Evolutionary conservation across 1,139 yeast species (phyloP).

Genomic region (Candida pseudoviswanathii): DNA sequence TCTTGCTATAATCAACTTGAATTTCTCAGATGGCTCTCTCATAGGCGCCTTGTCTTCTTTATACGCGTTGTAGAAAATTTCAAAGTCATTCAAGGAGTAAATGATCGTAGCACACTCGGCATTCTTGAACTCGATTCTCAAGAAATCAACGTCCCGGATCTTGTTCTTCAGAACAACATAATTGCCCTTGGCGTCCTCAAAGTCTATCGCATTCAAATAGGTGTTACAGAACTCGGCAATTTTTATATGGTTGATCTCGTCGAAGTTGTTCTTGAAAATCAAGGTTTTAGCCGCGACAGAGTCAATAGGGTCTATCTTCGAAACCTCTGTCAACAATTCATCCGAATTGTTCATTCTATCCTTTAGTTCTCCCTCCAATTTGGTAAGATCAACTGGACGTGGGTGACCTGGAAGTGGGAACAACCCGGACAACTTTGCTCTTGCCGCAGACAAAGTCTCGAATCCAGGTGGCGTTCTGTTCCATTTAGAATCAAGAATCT

Average conservation of each 20-base stretch:
- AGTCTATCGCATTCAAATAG: constrained; percentile 40
- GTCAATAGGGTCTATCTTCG: constrained; percentile 53
- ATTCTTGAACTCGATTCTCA: constrained; percentile 56
- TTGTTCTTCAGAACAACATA: constrained; percentile 38
- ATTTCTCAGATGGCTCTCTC: constrained; percentile 14
- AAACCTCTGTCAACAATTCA: constrained; percentile 38
- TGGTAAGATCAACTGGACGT: constrained; percentile 55
- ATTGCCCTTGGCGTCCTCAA: constrained; percentile 27
- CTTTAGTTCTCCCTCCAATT: constrained; percentile 50
- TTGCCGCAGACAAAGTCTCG: constrained; percentile 73
- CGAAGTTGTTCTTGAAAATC: constrained; percentile 49
- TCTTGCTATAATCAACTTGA: constrained; percentile 31
- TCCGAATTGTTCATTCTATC: constrained; percentile 43
- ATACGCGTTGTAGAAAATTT: constrained; percentile 35
- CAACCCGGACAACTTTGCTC: constrained; percentile 80
- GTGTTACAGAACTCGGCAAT: constrained; percentile 46
- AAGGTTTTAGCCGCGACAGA: constrained; percentile 55
- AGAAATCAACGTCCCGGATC: constrained; percentile 36
- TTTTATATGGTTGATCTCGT: constrained; percentile 39
- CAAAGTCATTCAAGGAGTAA: constrained; percentile 45
- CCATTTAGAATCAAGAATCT: constrained; percentile 63
- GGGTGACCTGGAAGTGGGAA: constrained; percentile 79
- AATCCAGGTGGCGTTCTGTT: constrained; percentile 75
- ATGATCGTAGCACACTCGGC: constrained; percentile 63
- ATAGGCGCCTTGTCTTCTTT: constrained; percentile 18